Conservation (phyloP, 257 asterid species). For the Plantago ovata region DNA sequence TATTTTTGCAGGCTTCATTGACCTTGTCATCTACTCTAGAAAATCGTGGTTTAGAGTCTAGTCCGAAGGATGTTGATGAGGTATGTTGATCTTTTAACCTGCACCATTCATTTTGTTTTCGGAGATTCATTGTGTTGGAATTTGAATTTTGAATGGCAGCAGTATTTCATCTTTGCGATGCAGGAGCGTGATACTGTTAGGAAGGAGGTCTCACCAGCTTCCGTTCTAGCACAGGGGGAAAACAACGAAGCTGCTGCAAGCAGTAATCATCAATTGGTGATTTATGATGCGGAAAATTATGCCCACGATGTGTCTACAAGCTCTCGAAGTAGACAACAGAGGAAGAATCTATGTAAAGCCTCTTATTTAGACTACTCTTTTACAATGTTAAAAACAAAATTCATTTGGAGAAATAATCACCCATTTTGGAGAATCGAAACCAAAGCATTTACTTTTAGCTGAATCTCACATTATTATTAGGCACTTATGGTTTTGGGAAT, state of each 20-base stretch:
- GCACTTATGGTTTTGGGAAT: neutral
- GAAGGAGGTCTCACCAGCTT: slow-evolving; percentile 19
- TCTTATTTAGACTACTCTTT: no score
- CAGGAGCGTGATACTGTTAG: slow-evolving; percentile 28
- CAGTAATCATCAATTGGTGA: slow-evolving; percentile 17
- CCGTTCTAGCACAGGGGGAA: slow-evolving; percentile 16
- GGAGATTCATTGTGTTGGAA: no score
- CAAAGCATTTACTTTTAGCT: neutral
- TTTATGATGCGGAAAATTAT: slow-evolving; percentile 28
- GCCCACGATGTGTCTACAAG: slow-evolving; percentile 15
- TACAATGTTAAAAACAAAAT: no score
- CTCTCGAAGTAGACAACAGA: slow-evolving; percentile 26
- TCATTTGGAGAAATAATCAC: no score
- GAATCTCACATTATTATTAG: neutral
- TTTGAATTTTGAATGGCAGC: no score
- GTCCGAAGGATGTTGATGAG: slow-evolving; percentile 26
- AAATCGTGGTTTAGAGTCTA: no score
- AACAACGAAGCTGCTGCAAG: slow-evolving; percentile 14
- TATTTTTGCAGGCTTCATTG: slow-evolving; percentile 37
- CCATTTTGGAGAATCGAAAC: no score
- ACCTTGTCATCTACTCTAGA: slow-evolving; percentile 31
- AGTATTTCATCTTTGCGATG: no score
- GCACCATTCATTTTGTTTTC: neutral
- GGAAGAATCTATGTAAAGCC: slow-evolving; percentile 34
- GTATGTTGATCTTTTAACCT: slow-evolving; percentile 20